phyloP scores from a whole-genome alignment of 2,329 filamentous ascomycete genomes.

The Pseudocercospora fijiensis region DNA sequence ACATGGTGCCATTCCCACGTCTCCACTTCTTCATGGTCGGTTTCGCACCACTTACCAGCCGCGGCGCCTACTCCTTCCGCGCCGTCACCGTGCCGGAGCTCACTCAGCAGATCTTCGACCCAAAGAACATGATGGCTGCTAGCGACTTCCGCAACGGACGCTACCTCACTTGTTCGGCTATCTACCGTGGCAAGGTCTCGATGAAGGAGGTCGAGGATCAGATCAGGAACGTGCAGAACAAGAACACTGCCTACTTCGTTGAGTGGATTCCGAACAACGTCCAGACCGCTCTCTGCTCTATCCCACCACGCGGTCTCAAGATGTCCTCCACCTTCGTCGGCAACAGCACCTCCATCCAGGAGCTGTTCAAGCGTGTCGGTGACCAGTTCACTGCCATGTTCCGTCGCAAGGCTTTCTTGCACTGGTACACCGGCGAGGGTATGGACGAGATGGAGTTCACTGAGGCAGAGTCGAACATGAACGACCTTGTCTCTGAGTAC shows the following conservation, averaged over 20 bases:
- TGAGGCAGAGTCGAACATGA: conserved; percentile 99
- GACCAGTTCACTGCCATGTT: conserved; percentile 99
- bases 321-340: conserved; percentile 99
- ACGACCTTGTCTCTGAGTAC: conserved; percentile 98
- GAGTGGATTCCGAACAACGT: conserved; percentile 99
- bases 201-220: conserved; percentile 99
- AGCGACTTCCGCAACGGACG: conserved; percentile 99
- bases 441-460: conserved; percentile 99
- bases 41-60: conserved; percentile 96
- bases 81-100: conserved; percentile 96
- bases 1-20: conserved; percentile 99
- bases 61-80: conserved; percentile 90
- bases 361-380: conserved; percentile 99
- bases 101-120: conserved; percentile 99
- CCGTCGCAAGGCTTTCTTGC: conserved; percentile 99
- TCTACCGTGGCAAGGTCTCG: conserved; percentile 99
- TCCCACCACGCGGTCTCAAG: conserved; percentile 94
- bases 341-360: conserved; percentile 99
- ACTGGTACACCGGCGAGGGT: conserved; percentile 99
- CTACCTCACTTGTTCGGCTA: conserved; percentile 98
- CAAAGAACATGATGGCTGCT: conserved; percentile 99
- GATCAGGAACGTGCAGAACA: conserved; percentile 99
- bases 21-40: conserved; percentile 99
- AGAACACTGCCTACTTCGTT: conserved; percentile 99
- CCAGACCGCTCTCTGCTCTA: conserved; percentile 99